A percentile compares a stretch with the other conserved stretches of the same genome.
Conservation (phyloP, 257 asterid species). For the Handroanthus guayacan region DNA sequence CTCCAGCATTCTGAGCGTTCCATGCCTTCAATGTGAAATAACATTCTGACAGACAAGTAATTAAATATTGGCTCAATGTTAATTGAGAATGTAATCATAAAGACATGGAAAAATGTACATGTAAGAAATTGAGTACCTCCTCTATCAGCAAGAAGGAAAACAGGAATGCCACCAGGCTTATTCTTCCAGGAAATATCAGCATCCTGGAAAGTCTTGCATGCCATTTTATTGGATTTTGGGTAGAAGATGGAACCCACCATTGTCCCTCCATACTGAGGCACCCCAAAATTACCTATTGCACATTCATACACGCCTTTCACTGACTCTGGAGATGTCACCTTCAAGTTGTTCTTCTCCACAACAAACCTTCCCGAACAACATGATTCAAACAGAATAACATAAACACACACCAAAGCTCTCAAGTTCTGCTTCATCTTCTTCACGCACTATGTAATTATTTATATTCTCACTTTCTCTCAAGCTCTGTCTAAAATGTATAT, state of each 20-base stretch:
- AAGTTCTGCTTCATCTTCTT: slow-evolving; percentile 40
- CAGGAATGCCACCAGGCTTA: slow-evolving; percentile 56
- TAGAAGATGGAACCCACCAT: slow-evolving; percentile 57
- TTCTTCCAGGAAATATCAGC: slow-evolving; percentile 47
- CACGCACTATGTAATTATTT: not conserved
- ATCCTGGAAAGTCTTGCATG: slow-evolving; percentile 51
- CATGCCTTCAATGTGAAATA: slow-evolving; percentile 90
- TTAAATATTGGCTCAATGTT: too few relatives aligned
- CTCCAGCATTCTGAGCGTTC: slow-evolving; percentile 92
- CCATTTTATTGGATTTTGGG: slow-evolving; percentile 56
- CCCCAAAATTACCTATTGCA: slow-evolving; percentile 68
- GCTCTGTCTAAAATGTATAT: too few relatives aligned
- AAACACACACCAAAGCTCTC: slow-evolving; percentile 32
- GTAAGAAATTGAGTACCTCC: slow-evolving; percentile 45
- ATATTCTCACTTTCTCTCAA: not conserved
- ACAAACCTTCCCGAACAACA: slow-evolving; percentile 50
- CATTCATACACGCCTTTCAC: slow-evolving; percentile 54
- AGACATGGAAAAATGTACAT: not conserved
- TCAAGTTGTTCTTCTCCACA: slow-evolving; percentile 58
- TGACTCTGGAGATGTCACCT: slow-evolving; percentile 55
- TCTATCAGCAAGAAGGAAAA: slow-evolving; percentile 60
- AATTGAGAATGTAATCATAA: not conserved
- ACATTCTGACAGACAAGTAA: slow-evolving; percentile 60
- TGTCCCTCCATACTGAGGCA: slow-evolving; percentile 68
- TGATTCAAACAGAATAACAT: slow-evolving; percentile 45